A percentile compares a stretch with the other conserved stretches of the same genome.
phyloP scores from a whole-genome alignment of 257 asterid genomes.

The Haberlea rhodopensis region DNA sequence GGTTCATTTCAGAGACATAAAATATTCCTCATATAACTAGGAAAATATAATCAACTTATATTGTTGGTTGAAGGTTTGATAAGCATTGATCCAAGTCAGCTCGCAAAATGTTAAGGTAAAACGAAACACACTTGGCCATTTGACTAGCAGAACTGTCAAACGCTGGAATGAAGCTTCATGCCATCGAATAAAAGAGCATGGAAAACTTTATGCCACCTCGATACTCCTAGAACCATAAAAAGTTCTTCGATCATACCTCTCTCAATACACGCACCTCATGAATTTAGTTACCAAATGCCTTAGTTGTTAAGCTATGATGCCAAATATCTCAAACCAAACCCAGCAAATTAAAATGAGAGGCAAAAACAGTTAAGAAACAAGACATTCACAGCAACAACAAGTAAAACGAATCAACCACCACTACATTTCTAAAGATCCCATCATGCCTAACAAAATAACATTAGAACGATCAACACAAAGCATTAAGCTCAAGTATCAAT shows the following conservation, averaged over 20 bases:
- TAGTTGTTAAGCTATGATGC: neutral
- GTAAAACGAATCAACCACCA: slow-evolving; percentile 2
- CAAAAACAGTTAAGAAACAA: neutral
- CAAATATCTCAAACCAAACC: neutral
- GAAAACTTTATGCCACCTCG: neutral
- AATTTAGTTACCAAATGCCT: slow-evolving; percentile 11
- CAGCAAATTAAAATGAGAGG: slow-evolving; percentile 6
- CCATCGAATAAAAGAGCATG: neutral
- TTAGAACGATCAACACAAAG: slow-evolving; percentile 8
- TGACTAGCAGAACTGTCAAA: neutral
- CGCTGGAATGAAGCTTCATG: neutral
- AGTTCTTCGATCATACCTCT: neutral
- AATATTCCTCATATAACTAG: neutral
- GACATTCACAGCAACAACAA: neutral
- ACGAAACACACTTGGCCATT: neutral
- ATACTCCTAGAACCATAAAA: neutral
- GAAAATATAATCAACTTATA: neutral
- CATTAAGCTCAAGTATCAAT: neutral
- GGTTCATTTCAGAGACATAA: neutral
- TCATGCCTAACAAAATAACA: neutral
- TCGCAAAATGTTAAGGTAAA: neutral
- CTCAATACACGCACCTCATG: neutral
- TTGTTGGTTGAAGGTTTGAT: neutral
- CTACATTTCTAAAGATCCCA: slow-evolving; percentile 6
- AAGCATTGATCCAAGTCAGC: neutral